These are phyloP conservation scores for Crithidia bombi DNA, from an alignment of 208 protist species.

Conservation along the genomic window DNA sequence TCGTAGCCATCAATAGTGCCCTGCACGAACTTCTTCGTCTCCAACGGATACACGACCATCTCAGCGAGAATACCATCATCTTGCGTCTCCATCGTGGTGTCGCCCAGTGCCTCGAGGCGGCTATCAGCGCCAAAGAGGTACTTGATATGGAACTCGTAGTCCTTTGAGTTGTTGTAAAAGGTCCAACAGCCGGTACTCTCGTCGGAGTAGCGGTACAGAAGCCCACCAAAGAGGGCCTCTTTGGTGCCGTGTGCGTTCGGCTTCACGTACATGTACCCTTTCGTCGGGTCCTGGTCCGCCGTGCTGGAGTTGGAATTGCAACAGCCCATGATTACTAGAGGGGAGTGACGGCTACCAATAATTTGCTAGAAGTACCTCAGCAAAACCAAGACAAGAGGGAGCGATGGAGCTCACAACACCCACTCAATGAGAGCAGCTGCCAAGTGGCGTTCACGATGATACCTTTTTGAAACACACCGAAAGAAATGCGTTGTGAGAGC, in stretches of 20 bases:
- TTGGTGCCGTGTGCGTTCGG: constrained; percentile 31
- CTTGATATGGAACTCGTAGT: constrained; percentile 87
- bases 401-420: constrained; percentile 2
- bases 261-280: constrained; percentile 33
- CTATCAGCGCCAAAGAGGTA: constrained; percentile 77
- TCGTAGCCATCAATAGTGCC: constrained; percentile 65
- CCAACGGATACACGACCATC: constrained; percentile 62
- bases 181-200: constrained; percentile 40
- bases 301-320: constrained; percentile 15
- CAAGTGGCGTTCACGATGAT: no score
- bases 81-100: constrained; percentile 50
- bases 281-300: constrained; percentile 31
- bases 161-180: constrained; percentile 82
- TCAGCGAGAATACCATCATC: constrained; percentile 79
- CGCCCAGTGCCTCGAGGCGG: constrained; percentile 40
- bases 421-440: no score
- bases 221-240: constrained; percentile 72
- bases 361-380: constrained; percentile 1
- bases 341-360: no score
- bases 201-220: constrained; percentile 74
- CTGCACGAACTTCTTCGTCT: constrained; percentile 71
- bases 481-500: no score
- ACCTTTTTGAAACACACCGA: no score
- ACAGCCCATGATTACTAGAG: constrained; percentile 29
- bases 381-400: constrained; percentile 7